Conservation (phyloP, 2,329 filamentous ascomycete species). For the Neofusicoccum sp. region DNA sequence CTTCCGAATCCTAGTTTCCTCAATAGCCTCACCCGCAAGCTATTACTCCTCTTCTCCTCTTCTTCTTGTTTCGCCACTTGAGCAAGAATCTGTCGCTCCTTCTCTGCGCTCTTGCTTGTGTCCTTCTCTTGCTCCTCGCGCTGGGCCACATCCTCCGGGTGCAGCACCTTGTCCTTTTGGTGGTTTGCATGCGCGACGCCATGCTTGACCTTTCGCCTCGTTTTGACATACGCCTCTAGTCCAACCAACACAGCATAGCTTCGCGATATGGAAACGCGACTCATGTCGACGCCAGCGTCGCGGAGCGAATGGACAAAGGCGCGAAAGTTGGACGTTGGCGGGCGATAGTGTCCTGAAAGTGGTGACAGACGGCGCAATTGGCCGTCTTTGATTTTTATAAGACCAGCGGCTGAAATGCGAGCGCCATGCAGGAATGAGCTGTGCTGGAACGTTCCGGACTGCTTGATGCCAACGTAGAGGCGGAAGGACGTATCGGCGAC, state of each 20-base stretch:
- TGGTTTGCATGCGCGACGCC: slow-evolving; percentile 51
- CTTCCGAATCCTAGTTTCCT: slow-evolving; percentile 30
- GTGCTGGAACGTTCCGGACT: slow-evolving; percentile 85
- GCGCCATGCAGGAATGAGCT: slow-evolving; percentile 83
- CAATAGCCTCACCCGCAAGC: slow-evolving; percentile 29
- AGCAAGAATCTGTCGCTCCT: slow-evolving; percentile 54
- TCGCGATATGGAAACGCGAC: slow-evolving; percentile 72
- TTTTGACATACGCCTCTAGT: slow-evolving; percentile 74
- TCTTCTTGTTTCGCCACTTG: slow-evolving; percentile 47
- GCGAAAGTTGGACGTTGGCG: slow-evolving; percentile 78
- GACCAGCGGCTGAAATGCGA: slow-evolving; percentile 76
- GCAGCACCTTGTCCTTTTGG: slow-evolving; percentile 58
- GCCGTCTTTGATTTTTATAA: slow-evolving; percentile 82
- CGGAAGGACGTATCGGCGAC: slow-evolving; percentile 79
- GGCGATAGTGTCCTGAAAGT: slow-evolving; percentile 74
- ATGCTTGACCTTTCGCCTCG: slow-evolving; percentile 62
- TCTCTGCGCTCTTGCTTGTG: slow-evolving; percentile 61
- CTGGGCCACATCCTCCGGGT: slow-evolving; percentile 57
- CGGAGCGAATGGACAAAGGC: slow-evolving; percentile 74
- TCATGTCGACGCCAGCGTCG: slow-evolving; percentile 74
- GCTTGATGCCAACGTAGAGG: slow-evolving; percentile 87
- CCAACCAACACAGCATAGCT: slow-evolving; percentile 81
- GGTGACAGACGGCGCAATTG: slow-evolving; percentile 71
- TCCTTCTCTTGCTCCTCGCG: slow-evolving; percentile 51
- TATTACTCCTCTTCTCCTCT: slow-evolving; percentile 23